Conservation (phyloP, 768 basidiomycete genomes). For the Boletus subcaerulescens region DNA sequence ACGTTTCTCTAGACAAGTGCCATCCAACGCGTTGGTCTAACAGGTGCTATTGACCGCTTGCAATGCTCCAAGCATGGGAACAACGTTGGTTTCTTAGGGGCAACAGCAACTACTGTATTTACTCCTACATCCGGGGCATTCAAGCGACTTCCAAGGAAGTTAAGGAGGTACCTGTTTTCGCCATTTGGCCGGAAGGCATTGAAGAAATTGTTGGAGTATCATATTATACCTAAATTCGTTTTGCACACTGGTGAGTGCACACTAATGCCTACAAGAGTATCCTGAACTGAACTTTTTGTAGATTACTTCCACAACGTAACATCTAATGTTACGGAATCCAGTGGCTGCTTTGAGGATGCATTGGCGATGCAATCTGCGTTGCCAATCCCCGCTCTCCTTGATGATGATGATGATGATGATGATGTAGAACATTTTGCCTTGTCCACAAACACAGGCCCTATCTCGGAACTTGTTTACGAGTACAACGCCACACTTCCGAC, state of each 20-base stretch:
- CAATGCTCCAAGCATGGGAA: not conserved
- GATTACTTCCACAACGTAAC: slow-evolving; percentile 13
- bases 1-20: slow-evolving; percentile 9
- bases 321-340: not conserved
- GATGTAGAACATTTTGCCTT: not conserved
- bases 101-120: slow-evolving; percentile 7
- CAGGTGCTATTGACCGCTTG: slow-evolving; percentile 5
- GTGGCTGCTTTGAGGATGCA: not conserved
- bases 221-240: slow-evolving; percentile 6
- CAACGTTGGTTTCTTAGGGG: not conserved
- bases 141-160: slow-evolving; percentile 5
- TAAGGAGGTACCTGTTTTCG: slow-evolving; percentile 10
- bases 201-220: slow-evolving; percentile 13
- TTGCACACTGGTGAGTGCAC: slow-evolving; percentile 8
- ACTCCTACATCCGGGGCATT: slow-evolving; percentile 7
- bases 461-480: slow-evolving; percentile 10
- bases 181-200: slow-evolving; percentile 12
- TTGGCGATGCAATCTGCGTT: not conserved
- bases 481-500: slow-evolving; percentile 11
- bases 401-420: not conserved
- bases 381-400: not conserved
- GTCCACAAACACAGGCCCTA: not conserved
- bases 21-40: slow-evolving; percentile 11
- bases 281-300: not conserved
- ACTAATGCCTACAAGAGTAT: not conserved